These are phyloP conservation scores for Lipomyces kockii DNA, from an alignment of 805 yeast genomes.

Conservation along the genomic window DNA sequence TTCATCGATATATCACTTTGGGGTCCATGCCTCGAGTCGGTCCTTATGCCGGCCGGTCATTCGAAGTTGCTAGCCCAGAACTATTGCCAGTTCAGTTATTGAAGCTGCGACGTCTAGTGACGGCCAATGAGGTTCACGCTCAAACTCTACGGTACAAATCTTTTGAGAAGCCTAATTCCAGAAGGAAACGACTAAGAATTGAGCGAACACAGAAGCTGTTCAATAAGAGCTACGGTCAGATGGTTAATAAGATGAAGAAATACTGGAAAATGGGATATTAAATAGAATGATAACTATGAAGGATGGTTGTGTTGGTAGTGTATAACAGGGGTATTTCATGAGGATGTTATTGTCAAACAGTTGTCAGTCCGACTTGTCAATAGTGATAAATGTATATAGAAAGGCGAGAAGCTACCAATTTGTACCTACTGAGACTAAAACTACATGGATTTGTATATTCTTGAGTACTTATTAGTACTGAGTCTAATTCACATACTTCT, in stretches of 20 bases:
- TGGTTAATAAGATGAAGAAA: conserved; percentile 12
- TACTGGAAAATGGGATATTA: conserved; percentile 31
- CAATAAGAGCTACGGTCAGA: conserved; percentile 8
- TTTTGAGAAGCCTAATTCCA: conserved; percentile 26
- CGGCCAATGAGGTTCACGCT: neutral
- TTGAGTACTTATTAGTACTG: neutral
- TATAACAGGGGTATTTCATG: neutral
- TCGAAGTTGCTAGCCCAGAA: conserved; percentile 9
- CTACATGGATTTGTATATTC: neutral
- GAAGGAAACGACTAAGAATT: conserved; percentile 21
- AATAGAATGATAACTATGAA: neutral
- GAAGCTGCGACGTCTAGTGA: neutral
- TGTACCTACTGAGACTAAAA: neutral
- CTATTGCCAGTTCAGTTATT: conserved; percentile 3
- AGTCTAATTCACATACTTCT: neutral
- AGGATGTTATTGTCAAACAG: neutral
- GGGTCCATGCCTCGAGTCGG: conserved; percentile 24
- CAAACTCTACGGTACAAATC: conserved; percentile 3
- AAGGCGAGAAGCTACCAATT: neutral
- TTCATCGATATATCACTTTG: conserved; percentile 18
- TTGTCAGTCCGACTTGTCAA: neutral
- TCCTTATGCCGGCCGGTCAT: conserved; percentile 21
- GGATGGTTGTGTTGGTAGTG: neutral
- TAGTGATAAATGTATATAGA: neutral
- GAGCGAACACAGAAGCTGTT: conserved; percentile 7